Evolutionary conservation across 441 rosid species (phyloP).

Genomic region (Gossypium schwendimanii): DNA sequence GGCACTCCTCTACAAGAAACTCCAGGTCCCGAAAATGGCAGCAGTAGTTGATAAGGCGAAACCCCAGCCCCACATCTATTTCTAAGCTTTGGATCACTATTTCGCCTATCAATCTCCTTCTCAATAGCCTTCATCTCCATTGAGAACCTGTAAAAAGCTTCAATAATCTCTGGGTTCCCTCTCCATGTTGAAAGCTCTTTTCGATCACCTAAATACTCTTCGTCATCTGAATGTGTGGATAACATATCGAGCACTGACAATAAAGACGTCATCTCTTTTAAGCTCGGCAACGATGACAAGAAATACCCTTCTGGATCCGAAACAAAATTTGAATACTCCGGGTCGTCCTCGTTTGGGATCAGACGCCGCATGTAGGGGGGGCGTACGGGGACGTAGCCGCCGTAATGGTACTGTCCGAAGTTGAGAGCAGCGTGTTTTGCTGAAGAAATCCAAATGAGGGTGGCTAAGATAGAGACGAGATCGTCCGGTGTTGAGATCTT

Average conservation of each 20-base stretch:
- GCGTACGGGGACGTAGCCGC: constrained; percentile 37
- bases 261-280: constrained; percentile 27
- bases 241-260: background rate
- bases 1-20: background rate
- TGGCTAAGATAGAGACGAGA: constrained; percentile 38
- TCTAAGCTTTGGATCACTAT: background rate
- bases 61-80: constrained; percentile 1
- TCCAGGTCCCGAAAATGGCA: background rate
- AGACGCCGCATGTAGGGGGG: constrained; percentile 25
- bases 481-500: constrained; percentile 29
- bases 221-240: background rate
- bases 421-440: constrained; percentile 33
- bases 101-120: background rate
- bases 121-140: background rate
- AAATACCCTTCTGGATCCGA: constrained; percentile 22
- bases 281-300: constrained; percentile 28
- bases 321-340: constrained; percentile 24
- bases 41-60: background rate
- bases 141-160: background rate
- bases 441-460: constrained; percentile 41
- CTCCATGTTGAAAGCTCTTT: background rate
- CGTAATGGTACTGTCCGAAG: constrained; percentile 40
- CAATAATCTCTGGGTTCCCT: background rate
- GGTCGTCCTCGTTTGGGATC: constrained; percentile 17
- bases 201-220: constrained; percentile 1